These are phyloP conservation scores for Coemansia javaensis DNA, from an alignment of 192 early-diverging fungal species.

Conservation along the genomic window DNA sequence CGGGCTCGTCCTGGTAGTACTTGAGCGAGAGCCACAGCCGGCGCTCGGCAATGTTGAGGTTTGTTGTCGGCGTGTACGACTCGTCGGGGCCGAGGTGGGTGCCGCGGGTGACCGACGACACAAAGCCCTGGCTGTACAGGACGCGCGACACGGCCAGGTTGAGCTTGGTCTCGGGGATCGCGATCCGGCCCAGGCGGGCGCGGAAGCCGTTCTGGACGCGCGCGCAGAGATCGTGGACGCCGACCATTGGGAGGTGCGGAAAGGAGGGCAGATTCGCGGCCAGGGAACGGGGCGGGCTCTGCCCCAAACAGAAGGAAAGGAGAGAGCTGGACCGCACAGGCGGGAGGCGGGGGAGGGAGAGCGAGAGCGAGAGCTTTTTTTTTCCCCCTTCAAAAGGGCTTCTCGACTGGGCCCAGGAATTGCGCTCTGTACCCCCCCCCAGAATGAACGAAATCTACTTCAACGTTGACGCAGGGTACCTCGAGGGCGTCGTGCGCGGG, in stretches of 20 bases:
- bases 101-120: conserved; percentile 72
- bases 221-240: conserved; percentile 78
- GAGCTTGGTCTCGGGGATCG: conserved; percentile 83
- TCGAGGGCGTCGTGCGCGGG: conserved; percentile 93
- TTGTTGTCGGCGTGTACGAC: conserved; percentile 66
- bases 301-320: too few relatives aligned
- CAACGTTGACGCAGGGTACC: conserved; percentile 87
- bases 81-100: conserved; percentile 73
- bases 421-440: too few relatives aligned
- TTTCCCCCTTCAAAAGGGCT: background rate
- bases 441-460: conserved; percentile 59
- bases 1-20: conserved; percentile 80
- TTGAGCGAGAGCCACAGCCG: conserved; percentile 93
- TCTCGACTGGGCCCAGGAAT: too few relatives aligned
- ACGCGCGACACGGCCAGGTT: conserved; percentile 81
- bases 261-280: background rate
- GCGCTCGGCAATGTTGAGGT: conserved; percentile 76
- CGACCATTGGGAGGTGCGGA: conserved; percentile 56
- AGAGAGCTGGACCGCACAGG: too few relatives aligned
- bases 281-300: too few relatives aligned
- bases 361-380: background rate
- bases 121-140: conserved; percentile 88
- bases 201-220: conserved; percentile 89
- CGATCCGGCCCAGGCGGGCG: conserved; percentile 72
- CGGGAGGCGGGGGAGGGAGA: too few relatives aligned